Conservation (phyloP, 768 basidiomycete species). For the Clavulina sp. region DNA sequence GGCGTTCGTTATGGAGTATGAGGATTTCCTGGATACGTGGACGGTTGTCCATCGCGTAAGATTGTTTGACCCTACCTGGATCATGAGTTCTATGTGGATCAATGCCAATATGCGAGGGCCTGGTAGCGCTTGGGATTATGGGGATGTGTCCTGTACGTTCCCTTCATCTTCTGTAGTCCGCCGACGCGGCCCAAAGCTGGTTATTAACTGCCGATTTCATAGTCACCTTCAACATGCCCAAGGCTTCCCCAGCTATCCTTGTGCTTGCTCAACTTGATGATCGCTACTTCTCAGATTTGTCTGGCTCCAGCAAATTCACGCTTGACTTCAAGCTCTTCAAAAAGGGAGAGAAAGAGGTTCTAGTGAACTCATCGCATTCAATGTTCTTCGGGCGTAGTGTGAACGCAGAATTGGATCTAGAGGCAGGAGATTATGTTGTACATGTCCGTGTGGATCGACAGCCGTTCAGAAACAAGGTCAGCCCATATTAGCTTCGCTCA, state of each 20-base stretch:
- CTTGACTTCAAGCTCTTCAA: slow-evolving; percentile 36
- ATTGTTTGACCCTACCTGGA: slow-evolving; percentile 33
- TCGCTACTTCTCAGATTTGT: slow-evolving; percentile 32
- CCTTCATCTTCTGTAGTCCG: background rate
- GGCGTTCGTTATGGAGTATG: slow-evolving; percentile 36
- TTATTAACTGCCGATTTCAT: background rate
- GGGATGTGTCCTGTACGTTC: slow-evolving; percentile 35
- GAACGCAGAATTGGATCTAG: slow-evolving; percentile 13
- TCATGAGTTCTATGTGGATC: slow-evolving; percentile 33
- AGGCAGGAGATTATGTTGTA: slow-evolving; percentile 20
- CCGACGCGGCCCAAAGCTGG: background rate
- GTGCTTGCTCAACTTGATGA: slow-evolving; percentile 35
- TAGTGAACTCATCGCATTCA: slow-evolving; percentile 12
- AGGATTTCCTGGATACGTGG: slow-evolving; percentile 19
- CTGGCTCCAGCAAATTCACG: slow-evolving; percentile 28
- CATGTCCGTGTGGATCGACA: slow-evolving; percentile 12
- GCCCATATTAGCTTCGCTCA: background rate
- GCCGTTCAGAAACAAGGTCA: background rate
- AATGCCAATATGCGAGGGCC: slow-evolving; percentile 27
- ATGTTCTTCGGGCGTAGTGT: slow-evolving; percentile 15
- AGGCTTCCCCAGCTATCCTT: slow-evolving; percentile 27
- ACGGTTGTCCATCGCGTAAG: slow-evolving; percentile 28
- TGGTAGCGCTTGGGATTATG: slow-evolving; percentile 33
- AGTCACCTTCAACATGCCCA: slow-evolving; percentile 32
- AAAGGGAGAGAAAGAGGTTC: slow-evolving; percentile 24